A percentile compares a stretch with the other conserved stretches of the same genome.
Evolutionary conservation across 2,329 filamentous ascomycete species (phyloP).

Genomic region (Xylaria multiplex): DNA sequence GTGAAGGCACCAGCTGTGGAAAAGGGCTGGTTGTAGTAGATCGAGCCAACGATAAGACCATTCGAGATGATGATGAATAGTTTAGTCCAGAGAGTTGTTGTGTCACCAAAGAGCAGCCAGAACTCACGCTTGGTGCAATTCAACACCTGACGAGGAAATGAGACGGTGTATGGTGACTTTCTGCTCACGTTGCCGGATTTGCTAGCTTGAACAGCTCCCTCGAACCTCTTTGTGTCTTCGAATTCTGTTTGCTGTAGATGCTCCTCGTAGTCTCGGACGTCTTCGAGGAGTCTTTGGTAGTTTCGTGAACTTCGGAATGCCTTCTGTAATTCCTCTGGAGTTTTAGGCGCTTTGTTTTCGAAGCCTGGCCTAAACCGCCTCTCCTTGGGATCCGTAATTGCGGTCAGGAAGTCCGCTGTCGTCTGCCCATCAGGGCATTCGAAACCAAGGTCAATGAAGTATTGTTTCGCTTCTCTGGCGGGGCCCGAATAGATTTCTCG

Average conservation of each 20-base stretch:
- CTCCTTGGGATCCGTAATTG: conserved; percentile 77
- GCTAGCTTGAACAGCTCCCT: conserved; percentile 70
- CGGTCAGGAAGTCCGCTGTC: conserved; percentile 81
- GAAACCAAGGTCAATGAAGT: conserved; percentile 75
- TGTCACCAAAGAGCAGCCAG: conserved; percentile 81
- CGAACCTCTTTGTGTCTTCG: conserved; percentile 71
- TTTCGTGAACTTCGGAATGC: conserved; percentile 72
- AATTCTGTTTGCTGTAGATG: conserved; percentile 63
- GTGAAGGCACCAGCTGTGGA: conserved; percentile 72
- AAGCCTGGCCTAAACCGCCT: conserved; percentile 73
- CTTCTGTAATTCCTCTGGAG: conserved; percentile 71
- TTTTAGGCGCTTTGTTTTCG: conserved; percentile 74
- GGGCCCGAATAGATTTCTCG: conserved; percentile 70
- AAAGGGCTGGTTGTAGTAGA: conserved; percentile 75
- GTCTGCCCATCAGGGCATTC: conserved; percentile 68
- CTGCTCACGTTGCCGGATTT: conserved; percentile 75
- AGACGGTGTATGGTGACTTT: conserved; percentile 80
- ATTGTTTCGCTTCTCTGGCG: conserved; percentile 68
- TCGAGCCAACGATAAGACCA: conserved; percentile 76
- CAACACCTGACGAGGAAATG: conserved; percentile 75
- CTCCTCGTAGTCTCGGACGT: conserved; percentile 63
- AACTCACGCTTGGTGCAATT: conserved; percentile 77
- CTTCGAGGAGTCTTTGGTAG: conserved; percentile 68
- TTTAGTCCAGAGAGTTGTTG: conserved; percentile 79
- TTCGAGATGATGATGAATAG: conserved; percentile 81